Conservation (phyloP, 352 stramenopile species). For the Blastocystis sp. region DNA sequence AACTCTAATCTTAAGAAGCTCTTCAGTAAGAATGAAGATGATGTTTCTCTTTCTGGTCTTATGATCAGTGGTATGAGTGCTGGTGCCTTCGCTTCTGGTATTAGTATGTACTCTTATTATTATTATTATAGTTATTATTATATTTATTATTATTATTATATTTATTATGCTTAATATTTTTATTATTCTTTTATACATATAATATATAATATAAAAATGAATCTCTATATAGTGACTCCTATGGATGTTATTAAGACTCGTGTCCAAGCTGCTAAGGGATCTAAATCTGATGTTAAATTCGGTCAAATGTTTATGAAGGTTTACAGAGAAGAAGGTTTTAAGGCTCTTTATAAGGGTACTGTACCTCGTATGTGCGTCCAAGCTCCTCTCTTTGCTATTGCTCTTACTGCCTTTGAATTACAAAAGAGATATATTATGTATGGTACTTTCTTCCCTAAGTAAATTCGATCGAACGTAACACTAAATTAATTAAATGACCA, state of each 20-base stretch:
- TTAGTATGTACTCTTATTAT: no score
- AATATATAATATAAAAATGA: no score
- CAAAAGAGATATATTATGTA: constrained; percentile 62
- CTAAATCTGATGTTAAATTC: constrained; percentile 56
- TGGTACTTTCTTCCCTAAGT: constrained; percentile 29
- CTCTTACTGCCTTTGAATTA: constrained; percentile 58
- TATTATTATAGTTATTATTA: constrained; percentile 35
- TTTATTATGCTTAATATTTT: no score
- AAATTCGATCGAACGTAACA: no score
- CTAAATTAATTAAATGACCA: no score
- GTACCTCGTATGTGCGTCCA: constrained; percentile 63
- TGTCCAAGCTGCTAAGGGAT: constrained; percentile 53
- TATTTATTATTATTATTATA: constrained; percentile 4
- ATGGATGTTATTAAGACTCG: constrained; percentile 68
- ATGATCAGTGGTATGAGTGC: constrained; percentile 51
- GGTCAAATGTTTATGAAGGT: constrained; percentile 59
- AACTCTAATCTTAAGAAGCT: constrained; percentile 56
- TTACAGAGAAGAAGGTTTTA: constrained; percentile 53
- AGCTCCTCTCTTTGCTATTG: constrained; percentile 60
- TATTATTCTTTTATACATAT: no score
- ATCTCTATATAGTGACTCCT: constrained; percentile 46
- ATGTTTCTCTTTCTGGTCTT: constrained; percentile 49
- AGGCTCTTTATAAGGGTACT: constrained; percentile 60
- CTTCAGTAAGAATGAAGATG: constrained; percentile 47
- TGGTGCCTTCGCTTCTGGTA: constrained; percentile 50